Percentiles rank a stretch among this genome's conserved stretches.
phyloP scores from a whole-genome alignment of 2,329 filamentous ascomycete species.

The Cladosporium sp. region DNA sequence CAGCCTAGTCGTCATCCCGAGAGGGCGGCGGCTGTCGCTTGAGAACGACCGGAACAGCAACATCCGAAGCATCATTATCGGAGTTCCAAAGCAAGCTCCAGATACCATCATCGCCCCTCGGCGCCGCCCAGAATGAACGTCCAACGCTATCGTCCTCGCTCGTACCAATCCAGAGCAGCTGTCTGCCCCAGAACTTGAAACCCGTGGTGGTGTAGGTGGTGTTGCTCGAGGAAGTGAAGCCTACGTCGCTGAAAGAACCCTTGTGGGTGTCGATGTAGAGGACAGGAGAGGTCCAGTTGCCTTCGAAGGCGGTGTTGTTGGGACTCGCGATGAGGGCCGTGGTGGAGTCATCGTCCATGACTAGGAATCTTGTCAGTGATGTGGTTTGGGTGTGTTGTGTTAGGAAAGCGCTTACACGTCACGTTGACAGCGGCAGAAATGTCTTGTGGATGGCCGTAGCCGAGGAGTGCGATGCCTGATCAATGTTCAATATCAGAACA shows the following conservation, averaged over 20 bases:
- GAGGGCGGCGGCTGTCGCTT: conserved; percentile 13
- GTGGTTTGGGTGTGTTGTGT: no score
- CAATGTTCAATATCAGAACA: not conserved
- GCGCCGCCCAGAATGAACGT: conserved; percentile 9
- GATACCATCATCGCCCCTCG: conserved; percentile 11
- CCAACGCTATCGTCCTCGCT: conserved; percentile 8
- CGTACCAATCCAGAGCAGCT: conserved; percentile 18
- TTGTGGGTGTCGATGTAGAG: conserved; percentile 17
- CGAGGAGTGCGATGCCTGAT: conserved; percentile 5
- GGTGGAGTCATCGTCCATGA: not conserved
- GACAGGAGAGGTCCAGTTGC: conserved; percentile 18
- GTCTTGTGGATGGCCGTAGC: conserved; percentile 14
- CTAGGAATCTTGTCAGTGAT: not conserved
- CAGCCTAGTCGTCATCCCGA: not conserved
- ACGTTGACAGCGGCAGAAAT: not conserved
- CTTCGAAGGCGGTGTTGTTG: conserved; percentile 10
- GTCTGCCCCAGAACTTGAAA: conserved; percentile 17
- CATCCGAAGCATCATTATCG: conserved; percentile 16
- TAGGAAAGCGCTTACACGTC: not conserved
- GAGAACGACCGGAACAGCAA: conserved; percentile 16
- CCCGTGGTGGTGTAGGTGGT: conserved; percentile 17
- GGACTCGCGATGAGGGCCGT: not conserved
- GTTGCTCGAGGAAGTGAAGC: conserved; percentile 16
- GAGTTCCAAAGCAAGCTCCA: conserved; percentile 20
- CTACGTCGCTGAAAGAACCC: conserved; percentile 15